Conservation (phyloP, 768 basidiomycete genomes). For the Pisolithus microcarpus region DNA sequence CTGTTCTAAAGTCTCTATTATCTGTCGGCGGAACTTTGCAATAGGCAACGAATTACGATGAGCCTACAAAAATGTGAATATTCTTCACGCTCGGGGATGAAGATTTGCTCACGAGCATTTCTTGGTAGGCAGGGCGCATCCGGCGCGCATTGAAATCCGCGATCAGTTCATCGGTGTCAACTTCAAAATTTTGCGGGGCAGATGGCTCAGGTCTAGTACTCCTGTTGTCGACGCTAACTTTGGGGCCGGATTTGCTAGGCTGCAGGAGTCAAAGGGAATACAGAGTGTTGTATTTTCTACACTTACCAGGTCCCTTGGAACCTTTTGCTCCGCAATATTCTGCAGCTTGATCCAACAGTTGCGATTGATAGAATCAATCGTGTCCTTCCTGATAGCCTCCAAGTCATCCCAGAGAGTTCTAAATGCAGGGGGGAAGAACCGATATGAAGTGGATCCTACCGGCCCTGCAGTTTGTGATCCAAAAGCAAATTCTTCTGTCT, state of each 20-base stretch:
- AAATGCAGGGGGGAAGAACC: constrained; percentile 73
- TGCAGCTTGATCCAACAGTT: constrained; percentile 63
- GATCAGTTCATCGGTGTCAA: constrained; percentile 45
- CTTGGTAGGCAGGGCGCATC: constrained; percentile 62
- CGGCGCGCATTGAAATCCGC: constrained; percentile 56
- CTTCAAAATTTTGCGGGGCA: constrained; percentile 7
- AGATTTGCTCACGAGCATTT: constrained; percentile 68
- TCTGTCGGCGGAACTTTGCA: constrained; percentile 68
- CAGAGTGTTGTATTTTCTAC: not conserved
- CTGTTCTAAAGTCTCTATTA: constrained; percentile 58
- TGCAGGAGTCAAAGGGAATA: constrained; percentile 6
- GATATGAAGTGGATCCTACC: constrained; percentile 58
- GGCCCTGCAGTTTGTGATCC: constrained; percentile 36
- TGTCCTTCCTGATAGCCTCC: constrained; percentile 52
- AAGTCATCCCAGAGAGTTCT: constrained; percentile 92
- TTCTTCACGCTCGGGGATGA: not conserved
- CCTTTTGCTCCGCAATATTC: constrained; percentile 55
- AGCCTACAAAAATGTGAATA: constrained; percentile 32
- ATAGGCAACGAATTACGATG: constrained; percentile 82
- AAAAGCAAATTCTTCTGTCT: constrained; percentile 55
- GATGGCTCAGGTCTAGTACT: constrained; percentile 4
- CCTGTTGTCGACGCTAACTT: constrained; percentile 14
- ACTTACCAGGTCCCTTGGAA: constrained; percentile 12
- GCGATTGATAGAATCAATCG: constrained; percentile 60
- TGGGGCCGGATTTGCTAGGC: constrained; percentile 13